Base-by-base conservation (phyloP, 208 protist species). In the Acanthamoeba sp. region DNA sequence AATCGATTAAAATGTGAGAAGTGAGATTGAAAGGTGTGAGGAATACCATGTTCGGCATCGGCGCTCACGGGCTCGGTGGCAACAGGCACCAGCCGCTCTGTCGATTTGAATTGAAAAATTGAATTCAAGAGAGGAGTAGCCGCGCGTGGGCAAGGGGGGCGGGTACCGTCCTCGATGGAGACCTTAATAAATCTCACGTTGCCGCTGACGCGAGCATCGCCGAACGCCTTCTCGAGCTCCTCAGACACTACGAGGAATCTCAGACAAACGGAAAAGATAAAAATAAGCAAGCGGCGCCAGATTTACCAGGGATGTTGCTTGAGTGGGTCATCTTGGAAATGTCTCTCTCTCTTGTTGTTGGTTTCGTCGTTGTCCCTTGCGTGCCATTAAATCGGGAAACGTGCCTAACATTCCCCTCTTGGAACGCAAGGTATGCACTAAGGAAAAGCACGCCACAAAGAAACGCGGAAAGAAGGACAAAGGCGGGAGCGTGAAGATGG, bases 301-400 rank as follows among this genome's bases (percentile, higher is more conserved):
- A 20, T 27, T 1, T 85, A 57, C 76, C 76, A 29, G 76, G 76
- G 24, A 85, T 85, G 38, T 57, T 48, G 76, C 76, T 85, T 2
- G 42, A 59, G 38, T 85, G 76, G 34, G 76, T 85, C 76, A 85
- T 85, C 12, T 52, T 85, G 45, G n/a, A 78, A 34, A 78, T n/a
- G n/a, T n/a, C 16, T 16, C 16, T n/a, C 16, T 16, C 57, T n/a
- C 16, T 36, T 36, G 62, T 71, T 71, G 24, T 12, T 3, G 62
- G 2, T 71, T 71, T 14, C 7, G 62, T 14, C 12, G 5, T 71
- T 71, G n/a, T 71, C 5, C 14, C 62, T 71, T 3, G 9, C 14
- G n/a, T 71, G n/a, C 32, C 14, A 36, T 71, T 34, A 34, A 71
- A 71, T 36, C 16, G 24, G 57, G 24, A 64, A 48, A 48, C 3